Evolutionary conservation across 768 basidiomycete species (phyloP), one percentile per base, ranked within the genome.

Genomic region (Lactarius evosmus): DNA sequence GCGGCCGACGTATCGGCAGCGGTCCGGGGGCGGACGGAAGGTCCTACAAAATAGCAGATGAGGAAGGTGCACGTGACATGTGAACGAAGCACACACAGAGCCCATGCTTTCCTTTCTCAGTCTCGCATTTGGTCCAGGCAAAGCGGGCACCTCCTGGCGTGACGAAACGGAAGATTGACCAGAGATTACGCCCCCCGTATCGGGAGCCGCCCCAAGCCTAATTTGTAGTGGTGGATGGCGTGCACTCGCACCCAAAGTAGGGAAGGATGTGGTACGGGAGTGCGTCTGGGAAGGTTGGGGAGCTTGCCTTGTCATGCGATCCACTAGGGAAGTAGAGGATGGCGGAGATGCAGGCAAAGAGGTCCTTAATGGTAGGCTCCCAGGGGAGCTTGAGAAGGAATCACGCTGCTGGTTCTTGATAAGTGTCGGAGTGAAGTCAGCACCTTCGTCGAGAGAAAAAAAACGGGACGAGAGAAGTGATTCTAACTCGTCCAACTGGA

Each of bases 401-500:
- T 85, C 83, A 4, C 85, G 80, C 60, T 83, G 83, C 62, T 82
- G 81, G 70, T 86, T 83, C 79, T 84, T 85, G 34, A 79, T 78
- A 12, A 91, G 77, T 0, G 91, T 92, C 0, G 89, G 91, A 0
- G 87, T 83, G 70, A 91, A 92, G 33, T 82, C 82, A 2, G 78
- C 78, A 19, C 82, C 85, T 68, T 85, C 82, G 68, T 89, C 87
- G 60, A 85, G 78, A 1, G 86, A 86, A 29, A 88, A 78, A 70
- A 93, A 89, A 16, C 84, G 78, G 4, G 86, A 87, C 3, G 88
- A 91, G 5, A 93, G 77, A 1, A 91, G 75, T 1, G 87, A 86
- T 74, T 93, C 91, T 34, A 87, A 79, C 67, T 90, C 87, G 73
- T 91, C 89, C 33, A 92, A 76, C 66, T 84, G 80, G 77, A 93